Percentiles rank a stretch among this genome's conserved stretches.
Conservation (phyloP, 768 basidiomycete species). For the Leucocoprinus leucothites region DNA sequence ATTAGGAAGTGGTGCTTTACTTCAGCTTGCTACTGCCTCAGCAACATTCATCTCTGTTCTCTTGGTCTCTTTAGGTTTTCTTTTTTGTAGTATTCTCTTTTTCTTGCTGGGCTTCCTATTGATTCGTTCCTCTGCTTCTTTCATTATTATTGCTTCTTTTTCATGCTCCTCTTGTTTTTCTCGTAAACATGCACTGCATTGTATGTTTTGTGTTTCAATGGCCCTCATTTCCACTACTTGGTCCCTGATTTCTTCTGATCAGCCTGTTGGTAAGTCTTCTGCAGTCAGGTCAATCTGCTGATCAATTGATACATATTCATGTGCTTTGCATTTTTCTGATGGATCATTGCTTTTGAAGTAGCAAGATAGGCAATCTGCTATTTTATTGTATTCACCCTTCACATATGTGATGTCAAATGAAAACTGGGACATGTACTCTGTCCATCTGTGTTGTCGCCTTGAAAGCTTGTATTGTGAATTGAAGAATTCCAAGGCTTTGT, state of each 20-base stretch:
- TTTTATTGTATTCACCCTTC: conserved; percentile 22
- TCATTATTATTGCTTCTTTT: conserved; percentile 11
- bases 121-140: conserved; percentile 15
- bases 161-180: conserved; percentile 10
- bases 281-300: conserved; percentile 16
- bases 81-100: too few relatives aligned
- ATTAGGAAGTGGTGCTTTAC: too few relatives aligned
- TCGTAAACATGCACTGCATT: conserved; percentile 9
- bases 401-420: conserved; percentile 23
- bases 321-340: conserved; percentile 10
- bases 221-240: conserved; percentile 10
- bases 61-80: too few relatives aligned
- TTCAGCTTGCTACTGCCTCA: too few relatives aligned
- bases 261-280: conserved; percentile 17
- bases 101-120: too few relatives aligned
- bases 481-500: conserved; percentile 24
- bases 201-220: background rate
- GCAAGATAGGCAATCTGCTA: conserved; percentile 27
- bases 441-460: conserved; percentile 24
- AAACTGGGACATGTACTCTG: conserved; percentile 26
- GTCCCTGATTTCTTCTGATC: conserved; percentile 15
- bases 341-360: conserved; percentile 25
- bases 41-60: too few relatives aligned
- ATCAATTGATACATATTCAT: conserved; percentile 22
- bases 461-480: conserved; percentile 19